Conservation (phyloP, 2,329 filamentous ascomycete genomes). For the Aspergillus nomiae region DNA sequence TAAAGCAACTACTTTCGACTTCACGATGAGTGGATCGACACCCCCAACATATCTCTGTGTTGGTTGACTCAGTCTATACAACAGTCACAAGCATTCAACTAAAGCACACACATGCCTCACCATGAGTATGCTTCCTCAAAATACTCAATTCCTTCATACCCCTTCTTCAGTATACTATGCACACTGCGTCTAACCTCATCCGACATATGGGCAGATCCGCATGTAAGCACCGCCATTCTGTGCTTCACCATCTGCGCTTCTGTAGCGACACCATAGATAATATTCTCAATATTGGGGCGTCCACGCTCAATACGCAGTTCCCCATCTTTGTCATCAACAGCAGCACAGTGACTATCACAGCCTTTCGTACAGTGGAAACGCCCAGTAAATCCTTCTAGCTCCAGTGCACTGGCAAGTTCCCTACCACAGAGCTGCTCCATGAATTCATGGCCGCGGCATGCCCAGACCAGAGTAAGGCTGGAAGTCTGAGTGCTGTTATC, state of each 20-base stretch:
- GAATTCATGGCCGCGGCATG: constrained; percentile 23
- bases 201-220: constrained; percentile 45
- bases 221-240: constrained; percentile 21
- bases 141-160: constrained; percentile 39
- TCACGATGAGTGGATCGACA: too few species aligned
- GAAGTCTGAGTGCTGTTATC: constrained; percentile 1
- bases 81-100: not conserved
- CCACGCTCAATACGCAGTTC: too few species aligned
- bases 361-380: too few species aligned
- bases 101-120: not conserved
- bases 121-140: constrained; percentile 37
- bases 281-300: constrained; percentile 1
- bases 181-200: constrained; percentile 44
- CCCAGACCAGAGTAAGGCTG: constrained; percentile 20
- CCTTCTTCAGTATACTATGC: constrained; percentile 32
- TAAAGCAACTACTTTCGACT: not conserved
- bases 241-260: constrained; percentile 6
- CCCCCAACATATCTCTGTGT: too few species aligned
- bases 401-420: not conserved
- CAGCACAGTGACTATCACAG: too few species aligned
- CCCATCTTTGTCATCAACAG: too few species aligned
- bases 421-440: not conserved
- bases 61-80: not conserved
- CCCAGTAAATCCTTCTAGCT: too few species aligned
- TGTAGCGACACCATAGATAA: constrained; percentile 1